A percentile compares a stretch with the other conserved stretches of the same genome.
phyloP scores from a whole-genome alignment of 768 basidiomycete genomes.

The Pleurotus citrinopileatus region DNA sequence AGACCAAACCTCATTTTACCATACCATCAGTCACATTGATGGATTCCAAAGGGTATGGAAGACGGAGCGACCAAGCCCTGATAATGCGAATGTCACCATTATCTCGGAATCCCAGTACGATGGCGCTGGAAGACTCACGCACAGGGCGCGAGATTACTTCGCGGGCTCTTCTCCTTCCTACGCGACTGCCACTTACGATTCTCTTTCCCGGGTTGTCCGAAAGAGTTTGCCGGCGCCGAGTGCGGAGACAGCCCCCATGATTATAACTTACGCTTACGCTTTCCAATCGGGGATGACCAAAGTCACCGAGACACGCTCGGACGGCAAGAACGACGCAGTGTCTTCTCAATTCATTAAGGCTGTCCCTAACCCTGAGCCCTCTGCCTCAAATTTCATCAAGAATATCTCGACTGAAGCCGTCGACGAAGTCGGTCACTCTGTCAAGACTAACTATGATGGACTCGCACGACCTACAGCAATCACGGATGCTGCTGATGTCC shows the following conservation, averaged over 20 bases:
- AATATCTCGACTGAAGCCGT: background rate
- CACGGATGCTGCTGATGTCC: background rate
- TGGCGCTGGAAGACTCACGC: slow-evolving; percentile 4
- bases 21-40: slow-evolving; percentile 3
- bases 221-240: background rate
- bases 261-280: background rate
- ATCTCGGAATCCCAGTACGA: slow-evolving; percentile 2
- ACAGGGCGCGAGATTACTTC: background rate
- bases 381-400: background rate
- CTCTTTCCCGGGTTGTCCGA: background rate
- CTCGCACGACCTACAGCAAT: background rate
- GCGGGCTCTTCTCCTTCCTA: background rate
- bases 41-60: background rate
- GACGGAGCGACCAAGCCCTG: background rate
- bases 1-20: background rate
- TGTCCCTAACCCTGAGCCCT: slow-evolving; percentile 3
- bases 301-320: background rate
- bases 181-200: background rate
- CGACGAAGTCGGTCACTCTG: background rate
- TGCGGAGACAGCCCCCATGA: background rate
- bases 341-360: background rate
- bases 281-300: background rate
- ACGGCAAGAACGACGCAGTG: background rate
- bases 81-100: background rate
- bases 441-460: background rate